Conservation (phyloP, 2,329 filamentous ascomycete species). For the Penicillium decumbens region DNA sequence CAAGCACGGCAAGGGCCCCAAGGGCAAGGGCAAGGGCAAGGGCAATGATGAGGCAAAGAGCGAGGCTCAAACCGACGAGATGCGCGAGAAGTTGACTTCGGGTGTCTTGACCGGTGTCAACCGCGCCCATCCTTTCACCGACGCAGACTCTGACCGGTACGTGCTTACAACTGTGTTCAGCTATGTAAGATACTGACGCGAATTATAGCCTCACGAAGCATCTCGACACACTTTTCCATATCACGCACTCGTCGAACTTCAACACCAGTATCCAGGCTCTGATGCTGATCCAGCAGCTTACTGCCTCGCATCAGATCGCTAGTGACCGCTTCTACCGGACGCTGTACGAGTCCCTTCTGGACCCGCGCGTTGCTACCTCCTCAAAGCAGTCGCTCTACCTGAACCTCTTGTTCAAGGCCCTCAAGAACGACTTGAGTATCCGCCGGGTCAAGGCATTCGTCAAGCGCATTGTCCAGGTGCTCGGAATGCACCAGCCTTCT, state of each 20-base stretch:
- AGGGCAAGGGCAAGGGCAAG: slow-evolving; percentile 42
- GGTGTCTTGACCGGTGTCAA: slow-evolving; percentile 92
- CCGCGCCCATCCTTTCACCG: slow-evolving; percentile 87
- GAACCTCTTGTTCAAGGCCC: slow-evolving; percentile 79
- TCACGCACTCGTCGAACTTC: slow-evolving; percentile 97
- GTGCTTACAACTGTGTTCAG: slow-evolving; percentile 22
- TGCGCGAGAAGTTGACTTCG: slow-evolving; percentile 86
- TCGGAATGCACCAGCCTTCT: slow-evolving; percentile 82
- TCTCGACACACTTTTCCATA: slow-evolving; percentile 87
- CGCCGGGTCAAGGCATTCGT: slow-evolving; percentile 93
- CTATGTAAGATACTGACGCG: slow-evolving; percentile 19
- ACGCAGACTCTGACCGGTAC: slow-evolving; percentile 69
- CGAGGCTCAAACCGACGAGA: slow-evolving; percentile 57
- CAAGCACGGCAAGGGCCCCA: slow-evolving; percentile 51
- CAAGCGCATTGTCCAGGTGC: slow-evolving; percentile 83
- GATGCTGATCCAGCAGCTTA: slow-evolving; percentile 89
- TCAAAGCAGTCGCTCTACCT: slow-evolving; percentile 95
- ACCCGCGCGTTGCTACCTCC: slow-evolving; percentile 79
- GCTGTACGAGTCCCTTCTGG: slow-evolving; percentile 88
- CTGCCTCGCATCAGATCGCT: slow-evolving; percentile 70
- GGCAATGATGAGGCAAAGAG: slow-evolving; percentile 32
- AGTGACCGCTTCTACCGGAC: slow-evolving; percentile 92
- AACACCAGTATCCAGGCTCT: slow-evolving; percentile 96
- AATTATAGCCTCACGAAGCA: slow-evolving; percentile 68
- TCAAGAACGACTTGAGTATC: slow-evolving; percentile 86